Evolutionary conservation across 441 rosid species (phyloP).

Genomic region (Cnidoscolus chayamansa): DNA sequence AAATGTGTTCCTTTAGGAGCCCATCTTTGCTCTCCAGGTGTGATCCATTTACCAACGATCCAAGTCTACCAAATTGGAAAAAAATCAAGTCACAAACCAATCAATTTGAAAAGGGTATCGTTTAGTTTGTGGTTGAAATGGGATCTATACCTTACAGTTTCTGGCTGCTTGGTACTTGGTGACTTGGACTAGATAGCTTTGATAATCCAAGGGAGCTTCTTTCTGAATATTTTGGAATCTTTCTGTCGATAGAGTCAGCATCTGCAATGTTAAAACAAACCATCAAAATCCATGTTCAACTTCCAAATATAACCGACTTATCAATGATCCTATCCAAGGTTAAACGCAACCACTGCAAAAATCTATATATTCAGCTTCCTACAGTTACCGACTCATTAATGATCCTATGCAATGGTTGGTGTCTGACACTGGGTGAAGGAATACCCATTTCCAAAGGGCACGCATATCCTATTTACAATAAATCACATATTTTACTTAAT

Average conservation of each 20-base stretch:
- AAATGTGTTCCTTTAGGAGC: constrained; percentile 89
- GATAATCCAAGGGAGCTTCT: constrained; percentile 77
- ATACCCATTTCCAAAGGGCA: no score
- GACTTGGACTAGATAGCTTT: constrained; percentile 75
- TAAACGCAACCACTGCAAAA: no score
- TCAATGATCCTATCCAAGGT: no score
- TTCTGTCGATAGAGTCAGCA: constrained; percentile 78
- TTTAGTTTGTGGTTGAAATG: no score
- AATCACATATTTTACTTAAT: no score
- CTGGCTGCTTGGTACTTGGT: constrained; percentile 90
- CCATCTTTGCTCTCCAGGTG: constrained; percentile 82
- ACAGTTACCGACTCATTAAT: no score
- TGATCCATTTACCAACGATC: constrained; percentile 97
- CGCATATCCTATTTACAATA: no score
- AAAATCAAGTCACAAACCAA: background rate
- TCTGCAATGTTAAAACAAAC: constrained; percentile 37
- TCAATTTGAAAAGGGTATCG: no score
- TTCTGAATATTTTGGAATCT: constrained; percentile 77
- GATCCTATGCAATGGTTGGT: no score
- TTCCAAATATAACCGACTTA: background rate
- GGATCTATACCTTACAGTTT: constrained; percentile 60
- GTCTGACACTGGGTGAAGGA: no score
- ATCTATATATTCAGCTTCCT: no score
- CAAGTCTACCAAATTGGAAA: constrained; percentile 50
- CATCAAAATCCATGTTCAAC: background rate